A percentile compares a stretch with the other conserved stretches of the same genome.
phyloP scores from a whole-genome alignment of 768 basidiomycete species.

The Tulasnella sp. region DNA sequence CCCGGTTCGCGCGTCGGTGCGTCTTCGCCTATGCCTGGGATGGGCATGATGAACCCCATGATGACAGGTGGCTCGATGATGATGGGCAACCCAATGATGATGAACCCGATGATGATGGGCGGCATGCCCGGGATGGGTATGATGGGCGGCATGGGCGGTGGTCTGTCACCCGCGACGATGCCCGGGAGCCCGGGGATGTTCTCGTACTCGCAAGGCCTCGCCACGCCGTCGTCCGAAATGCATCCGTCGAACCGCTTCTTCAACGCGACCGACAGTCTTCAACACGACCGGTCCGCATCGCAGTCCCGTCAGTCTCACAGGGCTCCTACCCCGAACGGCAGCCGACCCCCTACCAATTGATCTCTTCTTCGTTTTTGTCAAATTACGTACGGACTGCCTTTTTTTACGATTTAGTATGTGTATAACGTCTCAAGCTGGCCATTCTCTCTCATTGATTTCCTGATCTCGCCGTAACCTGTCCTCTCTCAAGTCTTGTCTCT shows the following conservation, averaged over 20 bases:
- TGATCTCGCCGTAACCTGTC: background rate
- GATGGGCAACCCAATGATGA: constrained; percentile 15
- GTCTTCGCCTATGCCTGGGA: constrained; percentile 15
- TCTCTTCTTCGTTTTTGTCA: background rate
- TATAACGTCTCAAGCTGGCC: background rate
- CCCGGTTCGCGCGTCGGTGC: constrained; percentile 12
- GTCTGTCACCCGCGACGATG: background rate
- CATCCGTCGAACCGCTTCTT: background rate
- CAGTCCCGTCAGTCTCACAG: background rate
- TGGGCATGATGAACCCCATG: constrained; percentile 18
- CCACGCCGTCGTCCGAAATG: background rate
- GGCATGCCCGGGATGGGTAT: constrained; percentile 14
- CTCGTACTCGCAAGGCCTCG: background rate
- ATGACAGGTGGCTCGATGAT: constrained; percentile 23
- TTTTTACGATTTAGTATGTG: background rate
- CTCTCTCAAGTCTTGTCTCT: background rate
- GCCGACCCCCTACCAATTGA: background rate
- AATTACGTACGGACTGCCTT: background rate
- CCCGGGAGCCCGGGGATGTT: background rate
- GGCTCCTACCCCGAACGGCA: background rate
- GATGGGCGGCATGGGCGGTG: background rate
- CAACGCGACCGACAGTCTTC: background rate
- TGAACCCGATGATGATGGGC: constrained; percentile 19
- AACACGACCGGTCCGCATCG: constrained; percentile 4
- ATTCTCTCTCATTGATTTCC: background rate